Evolutionary conservation across 371 early-diverging fungal species (phyloP), one percentile per base, ranked within the genome.

Genomic region (Rozella allomycis): DNA sequence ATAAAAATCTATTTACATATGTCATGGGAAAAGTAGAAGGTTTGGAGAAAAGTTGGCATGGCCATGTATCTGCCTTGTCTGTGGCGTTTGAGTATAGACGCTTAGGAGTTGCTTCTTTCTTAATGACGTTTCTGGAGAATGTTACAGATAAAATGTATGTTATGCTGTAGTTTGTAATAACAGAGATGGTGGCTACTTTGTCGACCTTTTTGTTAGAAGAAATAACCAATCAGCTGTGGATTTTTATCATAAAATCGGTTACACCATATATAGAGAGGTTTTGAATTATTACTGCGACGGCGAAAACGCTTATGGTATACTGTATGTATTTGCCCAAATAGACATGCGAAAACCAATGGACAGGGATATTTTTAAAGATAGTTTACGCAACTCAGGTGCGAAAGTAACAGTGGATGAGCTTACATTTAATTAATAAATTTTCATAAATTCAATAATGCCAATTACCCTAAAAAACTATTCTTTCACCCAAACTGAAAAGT

Each of bases 1-100:
- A 6, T 12, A 10, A 12, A 14, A 11, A 10, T 17, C 11, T 1
- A n/a, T 27, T 20, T 12, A 4, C 25, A 5, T 28, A 31, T 18
- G 23, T 88, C 23, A 83, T 94, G 83, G 91, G 90, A 13, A 94
- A 94, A 43, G 79, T 83, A 6, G 96, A 94, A 50, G 96, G 93
- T 27, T 58, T 52, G 1, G 75, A 69, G 17, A 69, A 67, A 34
- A 70, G 78, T 20, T 96, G 91, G 91, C 96, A 96, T 45, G 88
- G 90, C 1, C 99, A 98, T 50, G 88, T 97, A 26, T 90, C 96
- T 3, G 97, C 97, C 4, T 62, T 98, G 20, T 93, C 91, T 1
- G 87, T 97, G 0, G 78, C 86, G 0, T 91, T 96, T n/a, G 77
- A 81, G 42, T 86, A 73, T 46, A 75, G 99, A 30, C 72, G 88